Conservation (phyloP, 495 filamentous ascomycete genomes). For the Penicillium riverlandense region DNA sequence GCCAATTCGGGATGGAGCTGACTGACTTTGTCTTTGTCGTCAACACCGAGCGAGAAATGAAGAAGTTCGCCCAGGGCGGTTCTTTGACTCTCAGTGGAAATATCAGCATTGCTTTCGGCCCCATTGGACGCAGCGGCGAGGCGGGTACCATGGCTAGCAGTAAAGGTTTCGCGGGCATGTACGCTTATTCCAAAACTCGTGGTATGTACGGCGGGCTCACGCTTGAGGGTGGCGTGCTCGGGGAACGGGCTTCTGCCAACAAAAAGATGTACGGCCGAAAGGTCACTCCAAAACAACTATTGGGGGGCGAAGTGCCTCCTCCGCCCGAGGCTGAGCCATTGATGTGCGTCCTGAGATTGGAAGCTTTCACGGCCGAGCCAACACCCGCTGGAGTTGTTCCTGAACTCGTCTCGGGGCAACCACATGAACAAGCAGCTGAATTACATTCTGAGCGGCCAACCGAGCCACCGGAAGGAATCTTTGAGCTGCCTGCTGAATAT, state of each 20-base stretch:
- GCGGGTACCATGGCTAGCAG: background rate
- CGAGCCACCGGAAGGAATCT: background rate
- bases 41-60: background rate
- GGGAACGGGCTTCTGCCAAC: background rate
- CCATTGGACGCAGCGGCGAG: conserved; percentile 2
- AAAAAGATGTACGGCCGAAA: conserved; percentile 46
- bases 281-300: conserved; percentile 63
- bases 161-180: background rate
- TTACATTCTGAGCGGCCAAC: background rate
- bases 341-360: conserved; percentile 58
- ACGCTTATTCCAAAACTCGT: conserved; percentile 1
- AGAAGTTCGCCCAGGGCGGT: background rate
- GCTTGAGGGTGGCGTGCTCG: background rate
- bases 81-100: conserved; percentile 3
- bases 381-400: background rate
- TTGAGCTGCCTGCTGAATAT: background rate
- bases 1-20: background rate
- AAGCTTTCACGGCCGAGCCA: background rate
- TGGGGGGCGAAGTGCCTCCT: conserved; percentile 62
- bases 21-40: conserved; percentile 4
- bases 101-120: background rate
- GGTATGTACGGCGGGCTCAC: conserved; percentile 1
- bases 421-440: background rate
- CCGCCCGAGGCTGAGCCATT: conserved; percentile 71
- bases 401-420: background rate